These are phyloP conservation scores for Coniochaeta sp. DNA, from an alignment of 2,329 filamentous ascomycete species.

Conservation along the genomic window DNA sequence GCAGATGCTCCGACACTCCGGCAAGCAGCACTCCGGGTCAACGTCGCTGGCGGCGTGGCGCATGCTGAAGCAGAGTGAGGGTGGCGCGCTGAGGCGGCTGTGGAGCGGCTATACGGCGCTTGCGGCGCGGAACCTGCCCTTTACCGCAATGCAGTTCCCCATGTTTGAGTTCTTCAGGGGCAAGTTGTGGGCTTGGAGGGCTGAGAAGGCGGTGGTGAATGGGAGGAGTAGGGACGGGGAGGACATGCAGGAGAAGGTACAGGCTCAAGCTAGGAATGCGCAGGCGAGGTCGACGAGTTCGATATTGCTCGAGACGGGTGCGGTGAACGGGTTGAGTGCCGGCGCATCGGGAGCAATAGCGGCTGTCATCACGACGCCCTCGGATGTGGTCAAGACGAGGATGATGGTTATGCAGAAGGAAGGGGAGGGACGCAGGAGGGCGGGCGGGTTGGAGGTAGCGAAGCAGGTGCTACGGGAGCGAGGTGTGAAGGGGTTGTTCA, in stretches of 20 bases:
- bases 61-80: conserved; percentile 35
- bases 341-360: conserved; percentile 67
- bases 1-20: conserved; percentile 57
- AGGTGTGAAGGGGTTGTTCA: conserved; percentile 68
- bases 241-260: conserved; percentile 6
- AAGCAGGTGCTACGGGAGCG: conserved; percentile 57
- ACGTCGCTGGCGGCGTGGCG: conserved; percentile 43
- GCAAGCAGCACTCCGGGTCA: conserved; percentile 18
- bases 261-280: conserved; percentile 12
- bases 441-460: conserved; percentile 52
- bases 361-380: conserved; percentile 77
- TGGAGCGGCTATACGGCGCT: conserved; percentile 73
- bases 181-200: conserved; percentile 36
- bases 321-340: conserved; percentile 67
- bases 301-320: conserved; percentile 55
- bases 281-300: background rate
- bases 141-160: conserved; percentile 84
- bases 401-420: conserved; percentile 56
- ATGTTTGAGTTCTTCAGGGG: conserved; percentile 68
- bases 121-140: conserved; percentile 75
- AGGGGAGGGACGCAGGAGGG: conserved; percentile 21
- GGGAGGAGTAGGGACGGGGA: conserved; percentile 28
- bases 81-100: conserved; percentile 50
- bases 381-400: conserved; percentile 83
- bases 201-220: conserved; percentile 10